These are phyloP conservation scores for Exophiala mesophila DNA, from an alignment of 2,329 filamentous ascomycete genomes.

Conservation along the genomic window DNA sequence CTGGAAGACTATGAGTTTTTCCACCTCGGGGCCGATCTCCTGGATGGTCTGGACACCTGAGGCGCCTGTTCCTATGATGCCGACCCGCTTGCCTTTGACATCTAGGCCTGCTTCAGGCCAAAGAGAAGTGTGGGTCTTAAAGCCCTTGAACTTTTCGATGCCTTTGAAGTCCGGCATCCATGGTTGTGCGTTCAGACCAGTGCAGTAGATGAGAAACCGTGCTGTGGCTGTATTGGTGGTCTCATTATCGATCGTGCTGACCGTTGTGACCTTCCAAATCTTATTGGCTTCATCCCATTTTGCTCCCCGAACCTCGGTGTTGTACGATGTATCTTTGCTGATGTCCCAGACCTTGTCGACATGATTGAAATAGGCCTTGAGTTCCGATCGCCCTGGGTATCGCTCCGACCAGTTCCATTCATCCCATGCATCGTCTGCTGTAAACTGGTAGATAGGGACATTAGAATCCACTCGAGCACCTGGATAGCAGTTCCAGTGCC, in stretches of 20 bases:
- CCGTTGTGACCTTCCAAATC: constrained; percentile 42
- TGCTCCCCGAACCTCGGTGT: constrained; percentile 39
- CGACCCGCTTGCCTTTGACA: constrained; percentile 29
- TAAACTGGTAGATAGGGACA: constrained; percentile 51
- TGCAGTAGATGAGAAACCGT: constrained; percentile 37
- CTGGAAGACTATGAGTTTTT: constrained; percentile 32
- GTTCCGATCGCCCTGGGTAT: constrained; percentile 37
- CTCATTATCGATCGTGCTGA: no score
- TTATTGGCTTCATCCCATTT: constrained; percentile 34
- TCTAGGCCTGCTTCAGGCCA: constrained; percentile 35
- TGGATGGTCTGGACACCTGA: constrained; percentile 37
- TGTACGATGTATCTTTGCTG: constrained; percentile 37
- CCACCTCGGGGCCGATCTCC: constrained; percentile 29
- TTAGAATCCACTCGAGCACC: constrained; percentile 53
- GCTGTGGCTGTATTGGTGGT: constrained; percentile 34
- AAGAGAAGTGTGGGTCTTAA: constrained; percentile 37
- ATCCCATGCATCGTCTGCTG: constrained; percentile 44
- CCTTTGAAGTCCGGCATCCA: constrained; percentile 35
- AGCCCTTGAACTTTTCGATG: constrained; percentile 37
- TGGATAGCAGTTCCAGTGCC: constrained; percentile 70
- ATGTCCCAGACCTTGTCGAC: constrained; percentile 38
- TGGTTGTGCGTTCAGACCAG: constrained; percentile 36
- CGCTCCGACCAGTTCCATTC: constrained; percentile 43
- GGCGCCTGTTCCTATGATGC: constrained; percentile 41
- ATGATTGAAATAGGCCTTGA: constrained; percentile 39